Conservation (phyloP, 352 stramenopile genomes). For the Globisporangium cederbergense region DNA sequence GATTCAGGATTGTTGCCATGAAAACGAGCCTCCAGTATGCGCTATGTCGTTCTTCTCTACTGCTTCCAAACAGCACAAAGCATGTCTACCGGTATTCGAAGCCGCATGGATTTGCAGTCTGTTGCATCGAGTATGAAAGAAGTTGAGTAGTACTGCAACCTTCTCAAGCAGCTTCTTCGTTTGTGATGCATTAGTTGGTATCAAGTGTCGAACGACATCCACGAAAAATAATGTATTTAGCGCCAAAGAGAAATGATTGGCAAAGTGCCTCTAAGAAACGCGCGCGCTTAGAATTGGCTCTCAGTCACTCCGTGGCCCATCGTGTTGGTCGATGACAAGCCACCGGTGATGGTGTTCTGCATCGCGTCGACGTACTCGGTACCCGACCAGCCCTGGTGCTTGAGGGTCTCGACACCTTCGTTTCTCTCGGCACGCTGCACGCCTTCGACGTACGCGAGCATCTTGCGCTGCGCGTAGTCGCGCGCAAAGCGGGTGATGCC, state of each 20-base stretch:
- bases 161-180: background rate
- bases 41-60: no score
- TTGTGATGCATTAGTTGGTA: background rate
- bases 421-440: slow-evolving; percentile 95
- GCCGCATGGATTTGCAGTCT: no score
- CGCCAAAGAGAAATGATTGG: background rate
- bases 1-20: no score
- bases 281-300: slow-evolving; percentile 89
- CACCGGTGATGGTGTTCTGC: slow-evolving; percentile 94
- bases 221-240: slow-evolving; percentile 12
- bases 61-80: no score
- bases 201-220: background rate
- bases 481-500: slow-evolving; percentile 94
- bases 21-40: no score
- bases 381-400: slow-evolving; percentile 97
- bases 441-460: slow-evolving; percentile 96
- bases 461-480: slow-evolving; percentile 87
- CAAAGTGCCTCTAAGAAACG: background rate
- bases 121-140: no score
- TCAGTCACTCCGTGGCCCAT: slow-evolving; percentile 98
- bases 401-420: slow-evolving; percentile 94
- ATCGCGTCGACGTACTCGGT: slow-evolving; percentile 96
- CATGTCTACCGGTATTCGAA: no score
- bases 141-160: no score
- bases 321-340: slow-evolving; percentile 94